Evolutionary conservation across 352 stramenopile species (phyloP), one percentile per base, ranked within the genome.

Genomic region (Phytophthora constricta): DNA sequence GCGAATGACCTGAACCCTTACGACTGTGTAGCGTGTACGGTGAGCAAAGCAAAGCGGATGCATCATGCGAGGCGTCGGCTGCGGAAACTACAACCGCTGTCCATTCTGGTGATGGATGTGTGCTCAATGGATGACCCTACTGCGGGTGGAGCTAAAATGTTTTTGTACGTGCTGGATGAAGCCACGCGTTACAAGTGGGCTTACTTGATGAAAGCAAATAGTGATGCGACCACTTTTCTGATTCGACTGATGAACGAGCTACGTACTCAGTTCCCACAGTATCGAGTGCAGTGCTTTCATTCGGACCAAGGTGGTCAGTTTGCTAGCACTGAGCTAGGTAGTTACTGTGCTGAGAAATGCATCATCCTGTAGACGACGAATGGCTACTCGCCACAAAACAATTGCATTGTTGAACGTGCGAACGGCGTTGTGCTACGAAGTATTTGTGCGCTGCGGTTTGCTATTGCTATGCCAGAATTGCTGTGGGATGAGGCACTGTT

Each of bases 101-200:
- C 26, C 27, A 22, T 58, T 9, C 5, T 65, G 26, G 39, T 68
- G 42, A 50, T 68, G 52, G 37, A 64, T 16, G 27, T 58, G 3
- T 64, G 53, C 19, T 26, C 33, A 5, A 19, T 76, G 3, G 59
- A 62, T 23, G 33, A 65, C 3, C 1, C 27, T 2, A 61, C 41
- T 8, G 56, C 62, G 3, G 33, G 39, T 33, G 51, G 50, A 14
- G 25, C 27, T 0, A 63, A 11, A n/a, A 57, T 66, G 28, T 56
- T 70, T 16, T 19, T 75, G 17, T 54, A 67, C 13, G 26, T 68
- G 25, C 56, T 64, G 1, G 49, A 71, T 28, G 62, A 71, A 25
- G 39, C 46, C 1, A 71, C 45, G 0, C 25, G 51, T 13, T 68
- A 47, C 22, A 65, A 68, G 31, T 76, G 62, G 61, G 43, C 14